A percentile compares a stretch with the other conserved stretches of the same genome.
phyloP scores from a whole-genome alignment of 2,329 filamentous ascomycete species.

The Scolecobasidium constrictum region DNA sequence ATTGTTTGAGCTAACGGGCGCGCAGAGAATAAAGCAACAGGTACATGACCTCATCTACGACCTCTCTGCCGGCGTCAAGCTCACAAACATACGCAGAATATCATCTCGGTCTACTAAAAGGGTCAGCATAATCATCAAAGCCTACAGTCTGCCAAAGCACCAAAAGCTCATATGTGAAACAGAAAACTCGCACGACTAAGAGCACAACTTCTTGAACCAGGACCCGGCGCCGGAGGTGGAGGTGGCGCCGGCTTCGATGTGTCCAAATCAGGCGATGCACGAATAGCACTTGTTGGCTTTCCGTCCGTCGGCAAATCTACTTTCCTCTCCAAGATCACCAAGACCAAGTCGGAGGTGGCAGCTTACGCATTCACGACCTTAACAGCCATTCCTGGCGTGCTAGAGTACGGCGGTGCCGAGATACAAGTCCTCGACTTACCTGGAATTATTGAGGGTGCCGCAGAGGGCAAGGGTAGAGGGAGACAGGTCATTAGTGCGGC shows the following conservation, averaged over 20 bases:
- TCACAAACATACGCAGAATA: constrained; percentile 57
- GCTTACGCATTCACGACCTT: constrained; percentile 96
- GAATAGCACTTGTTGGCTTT: constrained; percentile 96
- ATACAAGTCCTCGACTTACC: constrained; percentile 96
- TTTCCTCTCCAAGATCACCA: constrained; percentile 97
- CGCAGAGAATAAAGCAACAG: constrained; percentile 95
- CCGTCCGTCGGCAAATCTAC: constrained; percentile 98
- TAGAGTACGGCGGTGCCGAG: constrained; percentile 95
- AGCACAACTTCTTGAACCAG: constrained; percentile 87
- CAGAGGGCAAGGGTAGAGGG: constrained; percentile 91
- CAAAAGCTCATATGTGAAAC: background rate
- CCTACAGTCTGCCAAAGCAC: background rate
- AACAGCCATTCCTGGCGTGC: constrained; percentile 91
- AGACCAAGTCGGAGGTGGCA: constrained; percentile 91
- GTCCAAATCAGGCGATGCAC: constrained; percentile 89
- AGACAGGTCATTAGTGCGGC: constrained; percentile 95
- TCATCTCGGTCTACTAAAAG: constrained; percentile 93
- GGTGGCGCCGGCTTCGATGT: constrained; percentile 78
- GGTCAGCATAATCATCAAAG: constrained; percentile 44
- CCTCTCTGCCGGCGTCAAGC: constrained; percentile 24
- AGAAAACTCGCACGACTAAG: constrained; percentile 93
- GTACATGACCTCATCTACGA: constrained; percentile 43
- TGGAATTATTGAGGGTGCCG: constrained; percentile 93
- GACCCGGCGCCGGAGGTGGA: constrained; percentile 63
- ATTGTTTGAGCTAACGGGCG: too few relatives aligned